Percentiles rank a stretch among this genome's conserved stretches.
Conservation (phyloP, 768 basidiomycete genomes). For the Suillus bovinus region DNA sequence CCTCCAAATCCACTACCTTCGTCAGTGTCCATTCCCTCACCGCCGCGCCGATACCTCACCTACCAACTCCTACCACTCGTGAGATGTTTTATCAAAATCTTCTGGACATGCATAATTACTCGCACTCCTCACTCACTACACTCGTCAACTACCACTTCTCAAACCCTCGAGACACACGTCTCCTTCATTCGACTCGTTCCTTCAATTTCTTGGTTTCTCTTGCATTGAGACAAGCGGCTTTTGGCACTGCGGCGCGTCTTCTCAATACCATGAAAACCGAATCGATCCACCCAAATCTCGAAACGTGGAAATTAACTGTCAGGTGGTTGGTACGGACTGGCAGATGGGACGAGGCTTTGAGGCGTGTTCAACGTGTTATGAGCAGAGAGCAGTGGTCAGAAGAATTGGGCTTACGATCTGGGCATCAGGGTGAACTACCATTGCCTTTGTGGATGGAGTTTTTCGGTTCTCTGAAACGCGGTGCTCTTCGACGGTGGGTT, state of each 20-base stretch:
- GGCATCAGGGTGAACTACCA: slow-evolving; percentile 30
- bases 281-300: slow-evolving; percentile 43
- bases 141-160: slow-evolving; percentile 28
- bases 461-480: slow-evolving; percentile 44
- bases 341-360: slow-evolving; percentile 61
- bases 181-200: slow-evolving; percentile 39
- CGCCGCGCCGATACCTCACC: slow-evolving; percentile 6
- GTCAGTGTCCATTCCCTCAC: slow-evolving; percentile 10
- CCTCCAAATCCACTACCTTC: slow-evolving; percentile 7
- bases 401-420: slow-evolving; percentile 9
- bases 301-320: slow-evolving; percentile 57
- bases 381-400: slow-evolving; percentile 11
- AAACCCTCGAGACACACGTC: slow-evolving; percentile 18
- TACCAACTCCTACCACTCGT: slow-evolving; percentile 33
- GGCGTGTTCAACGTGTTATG: slow-evolving; percentile 32
- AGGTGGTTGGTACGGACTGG: slow-evolving; percentile 59
- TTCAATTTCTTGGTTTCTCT: slow-evolving; percentile 47
- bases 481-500: slow-evolving; percentile 28
- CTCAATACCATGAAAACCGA: slow-evolving; percentile 48
- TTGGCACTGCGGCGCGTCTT: slow-evolving; percentile 46
- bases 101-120: slow-evolving; percentile 23
- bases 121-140: slow-evolving; percentile 15
- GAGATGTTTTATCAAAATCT: slow-evolving; percentile 36
- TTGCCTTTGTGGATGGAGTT: slow-evolving; percentile 64
- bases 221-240: slow-evolving; percentile 52